A percentile compares a stretch with the other conserved stretches of the same genome.
Evolutionary conservation across 345 rosid genomes (phyloP).

Genomic region (Syzygium aromaticum): DNA sequence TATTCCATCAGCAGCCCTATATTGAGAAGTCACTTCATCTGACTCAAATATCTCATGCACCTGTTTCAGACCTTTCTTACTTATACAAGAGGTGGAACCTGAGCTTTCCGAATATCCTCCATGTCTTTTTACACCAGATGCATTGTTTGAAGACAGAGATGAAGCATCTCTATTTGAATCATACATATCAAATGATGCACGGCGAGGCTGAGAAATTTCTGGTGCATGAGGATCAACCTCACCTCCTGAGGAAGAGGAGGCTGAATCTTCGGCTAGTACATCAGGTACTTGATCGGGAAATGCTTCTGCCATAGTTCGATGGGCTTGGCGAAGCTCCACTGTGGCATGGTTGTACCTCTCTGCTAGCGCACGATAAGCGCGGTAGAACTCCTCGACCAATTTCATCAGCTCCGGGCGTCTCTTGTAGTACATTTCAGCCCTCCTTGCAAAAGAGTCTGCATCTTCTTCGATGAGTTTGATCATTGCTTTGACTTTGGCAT

Average conservation of each 20-base stretch:
- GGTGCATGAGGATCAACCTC: constrained; percentile 66
- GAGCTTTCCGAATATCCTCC: constrained; percentile 15
- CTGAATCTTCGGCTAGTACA: constrained; percentile 49
- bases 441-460: constrained; percentile 98
- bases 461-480: constrained; percentile 97
- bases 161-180: constrained; percentile 26
- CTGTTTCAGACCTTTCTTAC: constrained; percentile 61
- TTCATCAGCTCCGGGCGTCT: constrained; percentile 98
- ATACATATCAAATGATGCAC: constrained; percentile 28
- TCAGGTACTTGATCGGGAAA: constrained; percentile 82
- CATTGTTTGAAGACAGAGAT: constrained; percentile 23
- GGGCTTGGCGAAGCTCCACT: constrained; percentile 83
- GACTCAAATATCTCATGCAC: constrained; percentile 42
- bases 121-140: constrained; percentile 8
- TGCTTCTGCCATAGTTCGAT: constrained; percentile 82
- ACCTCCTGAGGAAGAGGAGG: constrained; percentile 34
- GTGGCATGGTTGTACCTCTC: constrained; percentile 96
- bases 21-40: constrained; percentile 5
- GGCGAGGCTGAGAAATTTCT: constrained; percentile 46
- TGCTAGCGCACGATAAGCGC: constrained; percentile 96
- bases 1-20: constrained; percentile 13
- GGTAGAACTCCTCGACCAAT: constrained; percentile 91
- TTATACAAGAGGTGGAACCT: constrained; percentile 19
- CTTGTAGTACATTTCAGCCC: constrained; percentile 99
- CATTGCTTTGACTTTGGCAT: constrained; percentile 83